Evolutionary conservation across 2,329 filamentous ascomycete genomes (phyloP).

Genomic region (Pseudogymnoascus sp.): DNA sequence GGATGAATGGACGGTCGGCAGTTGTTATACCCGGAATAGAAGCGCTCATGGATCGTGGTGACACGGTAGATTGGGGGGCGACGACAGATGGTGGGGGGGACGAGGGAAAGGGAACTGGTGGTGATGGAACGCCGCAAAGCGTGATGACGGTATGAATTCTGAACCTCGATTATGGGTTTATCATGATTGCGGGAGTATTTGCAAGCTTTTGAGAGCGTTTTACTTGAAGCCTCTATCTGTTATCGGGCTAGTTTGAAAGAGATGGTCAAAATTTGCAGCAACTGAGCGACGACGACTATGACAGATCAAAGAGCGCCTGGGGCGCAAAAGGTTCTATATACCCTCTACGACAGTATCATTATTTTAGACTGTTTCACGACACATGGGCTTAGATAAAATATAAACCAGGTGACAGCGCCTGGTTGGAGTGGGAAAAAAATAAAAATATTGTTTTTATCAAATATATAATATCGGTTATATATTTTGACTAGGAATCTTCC

Average conservation of each 20-base stretch:
- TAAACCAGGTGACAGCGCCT: background rate
- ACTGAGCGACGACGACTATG: background rate
- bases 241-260: background rate
- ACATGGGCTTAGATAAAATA: background rate
- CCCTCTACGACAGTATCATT: background rate
- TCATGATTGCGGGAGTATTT: background rate
- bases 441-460: background rate
- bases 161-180: background rate
- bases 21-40: constrained; percentile 13
- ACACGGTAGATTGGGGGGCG: background rate
- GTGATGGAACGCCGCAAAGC: background rate
- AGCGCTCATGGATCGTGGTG: background rate
- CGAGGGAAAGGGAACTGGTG: background rate
- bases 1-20: constrained; percentile 44
- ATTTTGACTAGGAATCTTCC: too few relatives aligned
- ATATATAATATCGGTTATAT: background rate
- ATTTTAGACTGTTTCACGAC: background rate
- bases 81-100: background rate
- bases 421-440: background rate
- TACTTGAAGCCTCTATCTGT: background rate
- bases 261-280: background rate
- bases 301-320: background rate
- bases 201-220: background rate
- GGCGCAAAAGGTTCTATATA: background rate
- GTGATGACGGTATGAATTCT: background rate